These are phyloP conservation scores for Peterozyma xylosa DNA, from an alignment of 805 yeast genomes.

Conservation along the genomic window DNA sequence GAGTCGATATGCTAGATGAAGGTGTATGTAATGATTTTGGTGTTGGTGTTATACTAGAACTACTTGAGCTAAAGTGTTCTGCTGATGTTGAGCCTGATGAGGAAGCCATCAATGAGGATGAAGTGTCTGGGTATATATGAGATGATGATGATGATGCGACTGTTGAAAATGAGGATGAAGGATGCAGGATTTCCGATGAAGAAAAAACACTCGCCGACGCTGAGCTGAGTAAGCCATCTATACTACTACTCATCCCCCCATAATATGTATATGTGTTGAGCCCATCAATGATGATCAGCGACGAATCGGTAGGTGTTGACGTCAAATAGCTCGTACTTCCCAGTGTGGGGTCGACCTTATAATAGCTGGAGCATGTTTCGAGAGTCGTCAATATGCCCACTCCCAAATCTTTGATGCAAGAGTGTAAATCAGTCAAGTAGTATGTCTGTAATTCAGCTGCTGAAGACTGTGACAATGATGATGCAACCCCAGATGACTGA, in stretches of 20 bases:
- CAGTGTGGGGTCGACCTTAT: too few relatives aligned
- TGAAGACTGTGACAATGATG: too few relatives aligned
- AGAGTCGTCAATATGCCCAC: too few relatives aligned
- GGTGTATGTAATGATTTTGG: not conserved
- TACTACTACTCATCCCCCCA: not conserved
- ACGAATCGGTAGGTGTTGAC: not conserved
- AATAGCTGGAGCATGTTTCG: too few relatives aligned
- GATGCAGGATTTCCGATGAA: not conserved
- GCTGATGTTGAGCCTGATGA: not conserved
- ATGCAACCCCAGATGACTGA: too few relatives aligned
- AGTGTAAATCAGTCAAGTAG: too few relatives aligned
- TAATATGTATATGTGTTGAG: not conserved
- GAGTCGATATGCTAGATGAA: constrained; percentile 6
- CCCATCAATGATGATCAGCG: not conserved
- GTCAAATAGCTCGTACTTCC: not conserved
- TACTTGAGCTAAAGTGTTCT: not conserved
- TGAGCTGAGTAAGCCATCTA: not conserved
- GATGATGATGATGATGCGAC: constrained; percentile 13
- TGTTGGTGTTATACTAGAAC: not conserved
- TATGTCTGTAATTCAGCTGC: too few relatives aligned
- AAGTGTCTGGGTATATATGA: constrained; percentile 8
- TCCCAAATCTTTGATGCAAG: too few relatives aligned
- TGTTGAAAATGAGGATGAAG: constrained; percentile 10
- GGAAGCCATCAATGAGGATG: constrained; percentile 4
- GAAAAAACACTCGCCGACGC: not conserved